These are phyloP conservation scores for Penicillium paradoxum DNA, from an alignment of 495 filamentous ascomycete genomes.

Conservation along the genomic window DNA sequence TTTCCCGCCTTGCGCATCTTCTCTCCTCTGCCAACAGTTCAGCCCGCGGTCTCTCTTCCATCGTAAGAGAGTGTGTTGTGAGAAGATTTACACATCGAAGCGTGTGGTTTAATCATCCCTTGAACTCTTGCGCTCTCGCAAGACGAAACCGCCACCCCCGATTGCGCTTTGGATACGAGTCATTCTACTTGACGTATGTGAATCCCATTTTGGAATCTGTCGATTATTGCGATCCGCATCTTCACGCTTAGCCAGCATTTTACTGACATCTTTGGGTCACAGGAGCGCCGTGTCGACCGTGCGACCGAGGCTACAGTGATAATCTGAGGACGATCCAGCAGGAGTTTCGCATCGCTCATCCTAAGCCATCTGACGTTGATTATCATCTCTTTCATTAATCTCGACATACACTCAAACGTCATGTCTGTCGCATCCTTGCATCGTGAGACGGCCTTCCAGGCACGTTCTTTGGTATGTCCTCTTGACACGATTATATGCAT, in stretches of 20 bases:
- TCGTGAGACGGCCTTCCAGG: conserved; percentile 65
- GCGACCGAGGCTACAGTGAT: not conserved
- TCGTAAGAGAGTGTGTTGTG: not conserved
- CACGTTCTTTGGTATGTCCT: conserved; percentile 61
- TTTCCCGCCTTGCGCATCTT: conserved; percentile 34
- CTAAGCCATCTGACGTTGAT: not conserved
- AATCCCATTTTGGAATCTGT: not conserved
- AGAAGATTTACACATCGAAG: not conserved
- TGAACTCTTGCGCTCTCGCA: not conserved
- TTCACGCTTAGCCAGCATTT: not conserved
- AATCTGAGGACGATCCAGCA: not conserved
- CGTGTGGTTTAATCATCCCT: not conserved
- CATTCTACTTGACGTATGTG: not conserved
- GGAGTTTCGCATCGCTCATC: not conserved
- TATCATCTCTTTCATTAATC: conserved; percentile 37
- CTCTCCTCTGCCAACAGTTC: conserved; percentile 6
- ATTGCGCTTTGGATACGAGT: conserved; percentile 1
- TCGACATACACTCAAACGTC: conserved; percentile 3
- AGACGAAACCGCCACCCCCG: conserved; percentile 3
- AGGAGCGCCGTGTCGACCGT: not conserved
- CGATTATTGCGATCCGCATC: not conserved
- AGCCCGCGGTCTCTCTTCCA: not conserved
- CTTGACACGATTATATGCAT: not conserved
- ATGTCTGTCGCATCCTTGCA: conserved; percentile 51
- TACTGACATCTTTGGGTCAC: not conserved